phyloP scores from a whole-genome alignment of 2,329 filamentous ascomycete species.

The Penicillium sp. region DNA sequence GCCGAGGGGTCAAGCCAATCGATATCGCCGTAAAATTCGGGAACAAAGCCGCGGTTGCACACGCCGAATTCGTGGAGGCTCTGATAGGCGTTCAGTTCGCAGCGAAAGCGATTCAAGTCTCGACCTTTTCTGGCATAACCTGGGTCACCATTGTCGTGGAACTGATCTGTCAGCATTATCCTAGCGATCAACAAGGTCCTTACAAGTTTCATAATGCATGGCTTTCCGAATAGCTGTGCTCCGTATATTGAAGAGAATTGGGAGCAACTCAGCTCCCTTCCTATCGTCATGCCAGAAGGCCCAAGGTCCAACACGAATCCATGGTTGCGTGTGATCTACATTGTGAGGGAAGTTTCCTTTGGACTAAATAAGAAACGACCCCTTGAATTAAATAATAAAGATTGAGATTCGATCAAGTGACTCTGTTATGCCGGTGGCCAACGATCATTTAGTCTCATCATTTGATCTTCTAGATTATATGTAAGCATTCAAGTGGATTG shows the following conservation, averaged over 20 bases:
- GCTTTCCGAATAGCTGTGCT: neutral
- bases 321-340: too few species aligned
- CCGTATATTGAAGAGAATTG: conserved; percentile 5
- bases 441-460: too few species aligned
- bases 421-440: too few species aligned
- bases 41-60: conserved; percentile 25
- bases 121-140: conserved; percentile 27
- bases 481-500: too few species aligned
- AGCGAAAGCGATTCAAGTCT: conserved; percentile 31
- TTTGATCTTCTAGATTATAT: too few species aligned
- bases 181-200: conserved; percentile 3
- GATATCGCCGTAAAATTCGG: conserved; percentile 28
- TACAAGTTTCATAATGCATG: conserved; percentile 3
- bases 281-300: conserved; percentile 7
- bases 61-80: conserved; percentile 22
- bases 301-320: neutral
- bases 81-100: conserved; percentile 26
- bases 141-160: conserved; percentile 30
- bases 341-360: too few species aligned
- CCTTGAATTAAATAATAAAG: too few species aligned
- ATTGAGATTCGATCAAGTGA: too few species aligned
- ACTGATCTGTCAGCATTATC: conserved; percentile 15
- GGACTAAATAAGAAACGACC: too few species aligned
- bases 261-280: conserved; percentile 8
- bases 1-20: conserved; percentile 22